Evolutionary conservation across 2,329 filamentous ascomycete genomes (phyloP).

Genomic region (Cladosporium colombiae): DNA sequence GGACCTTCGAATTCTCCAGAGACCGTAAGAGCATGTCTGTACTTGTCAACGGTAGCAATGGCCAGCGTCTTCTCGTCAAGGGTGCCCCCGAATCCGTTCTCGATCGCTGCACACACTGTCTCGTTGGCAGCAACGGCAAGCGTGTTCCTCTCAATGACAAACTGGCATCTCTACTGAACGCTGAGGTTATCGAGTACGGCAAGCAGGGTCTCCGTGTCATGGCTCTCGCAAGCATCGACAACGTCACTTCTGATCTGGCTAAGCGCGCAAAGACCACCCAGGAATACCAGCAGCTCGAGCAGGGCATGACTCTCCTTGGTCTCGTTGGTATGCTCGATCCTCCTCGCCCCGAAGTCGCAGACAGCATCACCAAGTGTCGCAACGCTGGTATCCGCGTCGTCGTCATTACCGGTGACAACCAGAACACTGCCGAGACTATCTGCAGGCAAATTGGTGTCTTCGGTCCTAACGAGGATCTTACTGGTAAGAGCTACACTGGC

Average conservation of each 20-base stretch:
- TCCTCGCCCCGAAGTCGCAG: conserved; percentile 85
- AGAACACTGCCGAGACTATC: conserved; percentile 95
- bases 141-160: conserved; percentile 70
- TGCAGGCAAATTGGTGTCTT: conserved; percentile 97
- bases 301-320: conserved; percentile 90
- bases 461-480: conserved; percentile 74
- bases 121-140: conserved; percentile 77
- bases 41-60: conserved; percentile 68
- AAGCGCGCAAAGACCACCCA: conserved; percentile 73
- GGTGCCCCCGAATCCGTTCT: conserved; percentile 93
- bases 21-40: conserved; percentile 99
- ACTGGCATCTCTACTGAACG: conserved; percentile 68
- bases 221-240: conserved; percentile 81
- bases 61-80: conserved; percentile 88
- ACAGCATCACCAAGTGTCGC: conserved; percentile 84
- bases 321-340: conserved; percentile 96
- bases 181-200: conserved; percentile 85
- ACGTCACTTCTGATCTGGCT: conserved; percentile 69
- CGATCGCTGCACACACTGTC: conserved; percentile 81
- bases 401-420: conserved; percentile 97
- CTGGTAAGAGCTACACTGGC: conserved; percentile 91
- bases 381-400: conserved; percentile 94
- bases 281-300: conserved; percentile 85
- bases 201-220: conserved; percentile 93
- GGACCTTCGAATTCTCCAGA: conserved; percentile 94